These are phyloP conservation scores for Cryptosporidium bovis DNA, from an alignment of 169 alveolate species.

Conservation along the genomic window DNA sequence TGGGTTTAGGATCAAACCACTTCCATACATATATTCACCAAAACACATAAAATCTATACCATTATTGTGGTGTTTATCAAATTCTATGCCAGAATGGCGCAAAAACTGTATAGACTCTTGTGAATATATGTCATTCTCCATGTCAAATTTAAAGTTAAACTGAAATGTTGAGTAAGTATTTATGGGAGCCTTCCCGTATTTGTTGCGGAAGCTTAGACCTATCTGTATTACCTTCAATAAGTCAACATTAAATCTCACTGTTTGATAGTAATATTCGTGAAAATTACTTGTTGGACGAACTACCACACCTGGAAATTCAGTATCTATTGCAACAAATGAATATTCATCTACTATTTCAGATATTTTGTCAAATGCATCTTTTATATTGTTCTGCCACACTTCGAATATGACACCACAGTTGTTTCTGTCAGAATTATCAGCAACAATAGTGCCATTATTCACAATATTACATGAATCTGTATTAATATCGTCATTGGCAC, in stretches of 20 bases:
- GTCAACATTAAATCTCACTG: constrained; percentile 95
- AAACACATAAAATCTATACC: constrained; percentile 94
- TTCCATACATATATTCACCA: constrained; percentile 94
- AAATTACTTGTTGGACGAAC: constrained; percentile 89
- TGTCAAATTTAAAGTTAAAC: constrained; percentile 95
- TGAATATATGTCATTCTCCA: constrained; percentile 90
- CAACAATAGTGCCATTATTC: too few relatives aligned
- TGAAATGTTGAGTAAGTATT: constrained; percentile 94
- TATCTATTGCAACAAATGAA: constrained; percentile 91
- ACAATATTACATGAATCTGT: too few relatives aligned
- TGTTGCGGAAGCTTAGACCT: constrained; percentile 95
- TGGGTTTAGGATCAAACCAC: constrained; percentile 95
- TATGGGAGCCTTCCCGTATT: constrained; percentile 90
- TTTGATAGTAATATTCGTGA: constrained; percentile 92
- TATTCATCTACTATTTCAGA: constrained; percentile 90
- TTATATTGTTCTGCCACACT: constrained; percentile 62
- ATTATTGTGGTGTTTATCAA: constrained; percentile 90
- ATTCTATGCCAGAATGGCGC: constrained; percentile 96
- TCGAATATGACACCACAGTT: constrained; percentile 18
- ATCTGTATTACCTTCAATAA: constrained; percentile 94
- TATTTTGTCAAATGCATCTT: constrained; percentile 90
- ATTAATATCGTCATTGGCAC: too few relatives aligned
- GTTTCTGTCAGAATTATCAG: too few relatives aligned
- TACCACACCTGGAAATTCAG: constrained; percentile 94
- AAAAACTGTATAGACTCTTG: constrained; percentile 93